These are phyloP conservation scores for Prunus salicina DNA, from an alignment of 306 rosid genomes.

Conservation along the genomic window DNA sequence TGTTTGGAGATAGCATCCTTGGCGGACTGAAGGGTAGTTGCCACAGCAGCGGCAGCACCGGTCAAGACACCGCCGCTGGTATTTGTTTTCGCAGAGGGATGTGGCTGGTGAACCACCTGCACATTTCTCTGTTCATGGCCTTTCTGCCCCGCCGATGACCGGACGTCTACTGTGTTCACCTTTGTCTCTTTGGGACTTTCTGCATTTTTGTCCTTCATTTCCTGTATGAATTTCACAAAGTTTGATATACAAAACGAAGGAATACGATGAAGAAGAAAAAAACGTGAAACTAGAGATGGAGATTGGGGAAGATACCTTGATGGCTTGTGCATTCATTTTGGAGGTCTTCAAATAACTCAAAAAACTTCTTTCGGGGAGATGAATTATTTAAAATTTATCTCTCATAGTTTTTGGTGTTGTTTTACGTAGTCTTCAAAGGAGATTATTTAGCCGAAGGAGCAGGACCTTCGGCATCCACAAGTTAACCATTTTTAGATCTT, in stretches of 20 bases:
- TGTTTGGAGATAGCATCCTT: constrained; percentile 50
- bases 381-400: constrained; percentile 10
- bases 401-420: no score
- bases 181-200: constrained; percentile 28
- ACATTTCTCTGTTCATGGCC: constrained; percentile 38
- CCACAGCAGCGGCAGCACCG: constrained; percentile 47
- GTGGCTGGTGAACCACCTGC: constrained; percentile 50
- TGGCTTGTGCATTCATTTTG: constrained; percentile 45
- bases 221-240: constrained; percentile 9
- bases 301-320: constrained; percentile 28
- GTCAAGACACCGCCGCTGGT: constrained; percentile 56
- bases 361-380: constrained; percentile 4
- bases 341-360: neutral
- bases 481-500: neutral
- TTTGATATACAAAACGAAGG: neutral
- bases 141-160: constrained; percentile 51
- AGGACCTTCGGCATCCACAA: constrained; percentile 19
- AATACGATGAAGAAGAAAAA: neutral
- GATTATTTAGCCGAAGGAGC: constrained; percentile 23
- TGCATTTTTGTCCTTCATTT: constrained; percentile 21
- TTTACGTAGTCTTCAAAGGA: neutral
- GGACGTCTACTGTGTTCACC: constrained; percentile 50
- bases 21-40: constrained; percentile 51
- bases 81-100: constrained; percentile 19
- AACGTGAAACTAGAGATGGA: neutral